Evolutionary conservation across 345 rosid genomes (phyloP), one percentile per base, ranked within the genome.

Genomic region (Atalantia buxifolia): DNA sequence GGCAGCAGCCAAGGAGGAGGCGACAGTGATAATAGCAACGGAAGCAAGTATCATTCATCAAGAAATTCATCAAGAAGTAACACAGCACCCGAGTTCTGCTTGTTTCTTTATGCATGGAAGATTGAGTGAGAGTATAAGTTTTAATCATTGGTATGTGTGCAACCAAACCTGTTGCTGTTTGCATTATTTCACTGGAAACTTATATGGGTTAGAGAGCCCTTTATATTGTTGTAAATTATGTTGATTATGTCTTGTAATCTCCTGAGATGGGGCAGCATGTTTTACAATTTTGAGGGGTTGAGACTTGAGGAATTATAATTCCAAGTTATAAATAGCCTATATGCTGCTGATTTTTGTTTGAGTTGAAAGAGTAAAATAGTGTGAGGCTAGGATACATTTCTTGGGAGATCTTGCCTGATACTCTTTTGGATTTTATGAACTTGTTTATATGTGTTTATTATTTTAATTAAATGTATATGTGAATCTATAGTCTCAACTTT

Each of bases 21-120:
- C 35, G 89, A 86, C 25, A 92, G 97, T 45, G 97, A 89, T 55
- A 85, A 65, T 61, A 89, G 88, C 72, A 81, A 84, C 24, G 91
- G 91, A 4, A 92, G 88, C 85, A 89, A 82, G 69, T 94, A 92
- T 61, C 88, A 90, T 68, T 85, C 98, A 0, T 75, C 93, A 1
- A 86, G 71, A 42, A 85, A 87, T 69, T 45, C 50, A 45, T 45
- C 50, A 45, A 45, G 50, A 45, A 13, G 50, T 12, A 42, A 77
- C 9, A 59, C 86, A 1, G 56, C 87, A 2, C 79, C 87, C 5
- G 98, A 96, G 62, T 94, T 96, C 78, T 91, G 92, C 81, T 90
- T 96, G 74, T 89, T 91, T 83, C 92, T 96, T 18, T 91, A 88
- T 73, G 99, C 99, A 33, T 92, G 97, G 92, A 96, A 94, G 85